Evolutionary conservation across 345 rosid genomes (phyloP).

Genomic region (Arabidopsis thaliana): DNA sequence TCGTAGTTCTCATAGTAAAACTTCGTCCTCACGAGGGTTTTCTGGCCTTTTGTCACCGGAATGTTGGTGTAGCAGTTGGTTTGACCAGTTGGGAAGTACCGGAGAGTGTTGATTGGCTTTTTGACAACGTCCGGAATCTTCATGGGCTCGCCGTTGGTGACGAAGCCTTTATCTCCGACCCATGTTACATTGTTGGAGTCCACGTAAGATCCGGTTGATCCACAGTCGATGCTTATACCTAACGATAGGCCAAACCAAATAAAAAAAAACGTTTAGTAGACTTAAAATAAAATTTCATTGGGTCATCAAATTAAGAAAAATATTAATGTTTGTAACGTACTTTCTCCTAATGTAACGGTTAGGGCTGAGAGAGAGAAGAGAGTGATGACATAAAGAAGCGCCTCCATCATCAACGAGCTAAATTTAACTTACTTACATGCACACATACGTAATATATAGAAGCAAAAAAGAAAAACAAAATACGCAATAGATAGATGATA

Average conservation of each 20-base stretch:
- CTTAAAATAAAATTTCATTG: too few species aligned
- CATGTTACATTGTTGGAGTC: conserved; percentile 38
- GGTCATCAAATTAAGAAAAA: too few species aligned
- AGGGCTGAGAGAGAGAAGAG: too few species aligned
- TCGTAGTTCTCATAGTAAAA: conserved; percentile 41
- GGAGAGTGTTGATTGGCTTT: conserved; percentile 31
- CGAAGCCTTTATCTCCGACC: conserved; percentile 40
- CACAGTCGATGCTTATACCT: conserved; percentile 41
- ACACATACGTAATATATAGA: too few species aligned
- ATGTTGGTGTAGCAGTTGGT: conserved; percentile 40
- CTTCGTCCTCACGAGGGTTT: conserved; percentile 29
- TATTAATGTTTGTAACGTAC: too few species aligned
- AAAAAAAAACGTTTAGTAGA: too few species aligned
- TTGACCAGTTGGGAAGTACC: conserved; percentile 40
- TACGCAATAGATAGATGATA: too few species aligned
- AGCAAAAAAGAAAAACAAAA: too few species aligned
- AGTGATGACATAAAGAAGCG: too few species aligned
- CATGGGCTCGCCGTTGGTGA: conserved; percentile 34
- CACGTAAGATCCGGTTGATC: conserved; percentile 35
- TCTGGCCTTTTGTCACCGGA: conserved; percentile 27
- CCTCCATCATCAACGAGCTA: too few species aligned
- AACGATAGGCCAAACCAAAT: neutral
- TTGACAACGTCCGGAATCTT: conserved; percentile 15
- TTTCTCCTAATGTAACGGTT: too few species aligned
- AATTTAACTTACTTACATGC: too few species aligned